Evolutionary conservation across 192 early-diverging fungal species (phyloP).

Genomic region (Backusella macrospora): DNA sequence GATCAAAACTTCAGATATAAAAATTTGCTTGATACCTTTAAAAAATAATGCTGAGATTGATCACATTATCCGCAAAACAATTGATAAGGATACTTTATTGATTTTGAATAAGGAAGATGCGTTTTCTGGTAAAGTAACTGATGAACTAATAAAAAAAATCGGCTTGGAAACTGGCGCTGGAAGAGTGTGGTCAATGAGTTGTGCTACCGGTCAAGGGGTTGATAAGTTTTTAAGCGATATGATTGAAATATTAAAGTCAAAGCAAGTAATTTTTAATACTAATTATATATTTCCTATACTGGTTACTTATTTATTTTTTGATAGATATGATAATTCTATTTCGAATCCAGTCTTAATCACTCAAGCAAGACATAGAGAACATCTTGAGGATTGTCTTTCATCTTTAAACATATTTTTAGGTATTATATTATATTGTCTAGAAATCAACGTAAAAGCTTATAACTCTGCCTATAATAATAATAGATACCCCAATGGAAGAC

Average conservation of each 20-base stretch:
- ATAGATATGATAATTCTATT: slow-evolving; percentile 26
- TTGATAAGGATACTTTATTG: slow-evolving; percentile 59
- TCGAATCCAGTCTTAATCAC: slow-evolving; percentile 59
- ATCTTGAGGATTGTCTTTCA: slow-evolving; percentile 56
- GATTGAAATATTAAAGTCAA: slow-evolving; percentile 43
- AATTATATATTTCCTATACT: background rate
- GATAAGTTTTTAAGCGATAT: slow-evolving; percentile 47
- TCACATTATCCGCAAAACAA: slow-evolving; percentile 40
- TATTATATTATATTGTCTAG: slow-evolving; percentile 23
- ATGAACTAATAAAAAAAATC: background rate
- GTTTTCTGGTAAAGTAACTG: background rate
- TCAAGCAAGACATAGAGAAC: slow-evolving; percentile 67
- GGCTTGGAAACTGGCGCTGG: slow-evolving; percentile 22
- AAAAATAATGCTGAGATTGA: slow-evolving; percentile 34
- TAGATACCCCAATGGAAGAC: slow-evolving; percentile 43
- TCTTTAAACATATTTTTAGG: slow-evolving; percentile 51
- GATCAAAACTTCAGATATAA: slow-evolving; percentile 59
- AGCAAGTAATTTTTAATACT: slow-evolving; percentile 27
- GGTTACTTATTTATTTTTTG: background rate
- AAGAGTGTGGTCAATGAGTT: slow-evolving; percentile 50
- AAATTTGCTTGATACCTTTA: slow-evolving; percentile 62
- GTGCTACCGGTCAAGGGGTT: slow-evolving; percentile 53
- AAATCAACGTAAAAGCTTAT: background rate
- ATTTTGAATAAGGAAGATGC: slow-evolving; percentile 70
- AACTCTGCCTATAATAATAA: background rate